Conservation (phyloP, 2,329 filamentous ascomycete genomes). For the Sporothrix dimorphospora region DNA sequence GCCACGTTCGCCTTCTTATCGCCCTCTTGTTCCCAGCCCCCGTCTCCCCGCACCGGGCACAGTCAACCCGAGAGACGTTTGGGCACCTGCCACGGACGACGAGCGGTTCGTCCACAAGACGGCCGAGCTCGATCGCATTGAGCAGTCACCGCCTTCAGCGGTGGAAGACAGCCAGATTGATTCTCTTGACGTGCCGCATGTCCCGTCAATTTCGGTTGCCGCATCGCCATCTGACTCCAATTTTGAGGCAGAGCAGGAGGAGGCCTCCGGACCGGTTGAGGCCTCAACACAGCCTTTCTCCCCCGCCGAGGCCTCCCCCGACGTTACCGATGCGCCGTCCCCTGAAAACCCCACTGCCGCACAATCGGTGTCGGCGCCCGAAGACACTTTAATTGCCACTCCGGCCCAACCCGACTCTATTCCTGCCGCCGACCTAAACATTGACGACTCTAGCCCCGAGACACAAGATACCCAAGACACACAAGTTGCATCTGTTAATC, state of each 20-base stretch:
- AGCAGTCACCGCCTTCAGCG: constrained; percentile 38
- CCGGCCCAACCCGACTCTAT: background rate
- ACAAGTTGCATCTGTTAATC: background rate
- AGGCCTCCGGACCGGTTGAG: constrained; percentile 4
- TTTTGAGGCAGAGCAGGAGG: constrained; percentile 10
- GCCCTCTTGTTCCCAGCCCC: constrained; percentile 35
- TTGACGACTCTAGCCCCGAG: constrained; percentile 23
- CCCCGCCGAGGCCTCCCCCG: constrained; percentile 9
- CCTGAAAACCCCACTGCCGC: background rate
- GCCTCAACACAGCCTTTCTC: constrained; percentile 14
- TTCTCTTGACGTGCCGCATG: background rate
- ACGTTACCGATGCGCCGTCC: background rate
- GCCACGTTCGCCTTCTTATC: constrained; percentile 30
- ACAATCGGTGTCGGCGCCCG: background rate
- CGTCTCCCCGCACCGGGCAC: constrained; percentile 49
- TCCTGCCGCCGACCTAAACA: constrained; percentile 24
- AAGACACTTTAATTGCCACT: background rate
- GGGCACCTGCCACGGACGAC: constrained; percentile 47
- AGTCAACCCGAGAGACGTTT: constrained; percentile 59
- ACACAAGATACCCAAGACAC: background rate
- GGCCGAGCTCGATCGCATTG: constrained; percentile 43
- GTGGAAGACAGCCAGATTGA: background rate
- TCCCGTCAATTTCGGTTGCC: constrained; percentile 15
- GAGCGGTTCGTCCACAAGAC: constrained; percentile 43
- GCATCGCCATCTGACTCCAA: constrained; percentile 14